Base-by-base conservation (phyloP, 441 rosid species). In the Populus hybrid region DNA sequence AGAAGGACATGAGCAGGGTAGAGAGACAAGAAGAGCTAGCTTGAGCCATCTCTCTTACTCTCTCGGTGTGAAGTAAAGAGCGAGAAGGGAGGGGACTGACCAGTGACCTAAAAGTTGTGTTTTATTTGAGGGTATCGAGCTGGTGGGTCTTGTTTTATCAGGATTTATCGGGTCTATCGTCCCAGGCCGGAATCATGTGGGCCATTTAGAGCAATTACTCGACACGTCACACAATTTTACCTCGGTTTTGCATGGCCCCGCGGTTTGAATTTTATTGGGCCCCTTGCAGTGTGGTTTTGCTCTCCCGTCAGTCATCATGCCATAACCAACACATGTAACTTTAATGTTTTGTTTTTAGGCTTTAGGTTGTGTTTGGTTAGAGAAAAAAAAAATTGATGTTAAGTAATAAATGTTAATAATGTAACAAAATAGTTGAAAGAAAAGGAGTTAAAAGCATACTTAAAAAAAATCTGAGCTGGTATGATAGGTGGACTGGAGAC, bases 161-260 rank as follows among this genome's bases (percentile, higher is more conserved):
- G 73, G 38, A 67, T 36, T 32, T 23, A 61, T 24, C 34, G 86
- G 64, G 84, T 75, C 12, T 65, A 71, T 19, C 61, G 75, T 18
- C 40, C 9, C 5, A 76, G 75, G 65, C 77, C 76, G 76, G 76
- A 75, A 74, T 79, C 82, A 81, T 32, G 21, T 83, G 88, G 89
- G 83, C 88, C 89, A 82, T 66, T 80, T 83, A 59, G 21, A 42
- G 65, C 86, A 80, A 26, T 80, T 70, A 82, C 80, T 78, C 69
- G 83, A 82, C 89, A 89, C 90, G 91, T 89, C 88, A 83, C 83
- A 74, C 65, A 40, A 11, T 4, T 26, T 71, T 69, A 71, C 73
- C 69, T 3, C 35, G 0, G 34, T 3, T 3, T 6, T 21, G 26
- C 16, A 36, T 3, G 42, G 19, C 77, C 73, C 84, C 72, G 63